Percentiles rank a stretch among this genome's conserved stretches.
These are phyloP conservation scores for Vaccinium myrtillus DNA, from an alignment of 148 eudicot genomes.

Conservation along the genomic window DNA sequence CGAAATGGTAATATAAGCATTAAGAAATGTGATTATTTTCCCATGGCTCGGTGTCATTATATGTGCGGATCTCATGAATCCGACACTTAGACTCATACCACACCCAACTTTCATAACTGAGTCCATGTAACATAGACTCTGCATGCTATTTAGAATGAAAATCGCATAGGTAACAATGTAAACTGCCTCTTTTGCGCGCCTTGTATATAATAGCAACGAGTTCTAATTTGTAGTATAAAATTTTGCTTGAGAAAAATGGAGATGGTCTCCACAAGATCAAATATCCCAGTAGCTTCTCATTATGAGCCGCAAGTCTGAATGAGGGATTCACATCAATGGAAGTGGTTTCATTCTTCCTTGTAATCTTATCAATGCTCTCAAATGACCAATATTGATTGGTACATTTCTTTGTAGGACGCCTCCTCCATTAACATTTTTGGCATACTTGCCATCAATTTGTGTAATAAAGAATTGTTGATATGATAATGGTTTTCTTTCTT, in stretches of 20 bases:
- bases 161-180: neutral
- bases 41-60: neutral
- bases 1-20: neutral
- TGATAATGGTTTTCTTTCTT: neutral
- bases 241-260: neutral
- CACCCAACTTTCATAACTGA: neutral
- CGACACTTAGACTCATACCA: neutral
- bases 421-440: neutral
- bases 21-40: neutral
- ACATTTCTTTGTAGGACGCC: neutral
- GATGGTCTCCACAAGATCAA: neutral
- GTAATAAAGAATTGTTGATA: neutral
- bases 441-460: neutral
- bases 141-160: neutral
- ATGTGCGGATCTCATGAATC: neutral
- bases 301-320: neutral
- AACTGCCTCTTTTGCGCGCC: neutral
- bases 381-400: neutral
- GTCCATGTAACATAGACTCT: neutral
- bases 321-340: neutral
- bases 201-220: neutral
- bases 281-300: neutral
- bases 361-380: neutral
- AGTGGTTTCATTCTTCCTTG: conserved; percentile 1
- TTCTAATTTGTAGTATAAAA: neutral